Conservation (phyloP, 257 asterid genomes). For the Scutellaria galericulata region DNA sequence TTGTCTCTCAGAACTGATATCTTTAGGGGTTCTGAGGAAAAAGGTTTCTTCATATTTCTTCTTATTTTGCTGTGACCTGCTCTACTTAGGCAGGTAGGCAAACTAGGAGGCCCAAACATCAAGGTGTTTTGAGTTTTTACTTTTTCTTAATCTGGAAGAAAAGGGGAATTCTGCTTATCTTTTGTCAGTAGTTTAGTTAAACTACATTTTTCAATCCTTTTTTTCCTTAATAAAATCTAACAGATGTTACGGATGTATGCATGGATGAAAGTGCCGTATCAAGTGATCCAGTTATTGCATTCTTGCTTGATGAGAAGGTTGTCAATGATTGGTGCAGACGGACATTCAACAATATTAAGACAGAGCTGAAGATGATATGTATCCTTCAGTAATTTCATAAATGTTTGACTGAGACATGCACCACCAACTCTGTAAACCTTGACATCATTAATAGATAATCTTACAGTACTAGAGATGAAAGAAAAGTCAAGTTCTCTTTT, state of each 20-base stretch:
- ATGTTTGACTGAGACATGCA: slow-evolving; percentile 21
- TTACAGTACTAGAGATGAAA: slow-evolving; percentile 52
- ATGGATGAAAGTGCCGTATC: slow-evolving; percentile 98
- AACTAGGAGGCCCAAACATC: neutral
- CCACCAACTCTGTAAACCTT: slow-evolving; percentile 45
- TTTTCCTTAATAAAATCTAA: slow-evolving; percentile 59
- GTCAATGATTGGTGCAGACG: slow-evolving; percentile 96
- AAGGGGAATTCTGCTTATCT: slow-evolving; percentile 7
- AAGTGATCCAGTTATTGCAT: slow-evolving; percentile 88
- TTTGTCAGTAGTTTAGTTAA: slow-evolving; percentile 18
- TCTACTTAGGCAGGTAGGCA: slow-evolving; percentile 5
- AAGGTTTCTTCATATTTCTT: slow-evolving; percentile 1
- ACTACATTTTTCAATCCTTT: slow-evolving; percentile 23
- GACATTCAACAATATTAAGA: slow-evolving; percentile 58
- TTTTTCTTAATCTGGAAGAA: neutral
- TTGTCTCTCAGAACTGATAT: neutral
- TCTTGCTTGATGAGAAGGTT: slow-evolving; percentile 96
- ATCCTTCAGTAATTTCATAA: slow-evolving; percentile 56
- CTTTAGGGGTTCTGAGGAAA: neutral
- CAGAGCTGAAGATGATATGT: slow-evolving; percentile 72
- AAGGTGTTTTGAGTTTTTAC: slow-evolving; percentile 24
- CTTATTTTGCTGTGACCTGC: neutral
- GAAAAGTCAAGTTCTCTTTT: slow-evolving; percentile 54
- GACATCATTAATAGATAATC: slow-evolving; percentile 67
- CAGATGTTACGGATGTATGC: slow-evolving; percentile 95